Conservation (phyloP, 2,329 filamentous ascomycete genomes). For the Neopestalotiopsis clavispora region DNA sequence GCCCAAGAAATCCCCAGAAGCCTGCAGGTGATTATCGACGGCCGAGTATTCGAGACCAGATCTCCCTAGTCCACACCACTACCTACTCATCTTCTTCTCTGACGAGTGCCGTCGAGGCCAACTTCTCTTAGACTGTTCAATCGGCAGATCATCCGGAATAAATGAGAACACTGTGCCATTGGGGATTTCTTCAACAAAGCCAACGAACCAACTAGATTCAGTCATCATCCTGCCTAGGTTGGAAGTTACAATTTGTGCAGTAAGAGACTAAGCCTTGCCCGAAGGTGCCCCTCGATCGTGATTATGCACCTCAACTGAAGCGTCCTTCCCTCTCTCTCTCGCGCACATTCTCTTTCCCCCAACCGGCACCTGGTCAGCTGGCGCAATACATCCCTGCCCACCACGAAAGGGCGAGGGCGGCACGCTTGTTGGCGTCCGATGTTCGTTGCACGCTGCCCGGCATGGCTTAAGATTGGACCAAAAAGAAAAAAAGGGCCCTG, state of each 20-base stretch:
- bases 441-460: constrained; percentile 6
- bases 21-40: background rate
- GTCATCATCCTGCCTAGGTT: background rate
- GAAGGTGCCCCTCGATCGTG: background rate
- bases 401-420: background rate
- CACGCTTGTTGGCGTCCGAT: background rate
- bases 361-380: constrained; percentile 3
- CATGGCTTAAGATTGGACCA: constrained; percentile 1
- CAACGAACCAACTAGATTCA: background rate
- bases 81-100: background rate
- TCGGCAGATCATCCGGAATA: background rate
- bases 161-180: background rate
- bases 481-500: background rate
- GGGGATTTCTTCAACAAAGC: background rate
- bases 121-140: background rate
- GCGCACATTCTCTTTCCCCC: too few relatives aligned
- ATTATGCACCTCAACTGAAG: background rate
- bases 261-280: background rate
- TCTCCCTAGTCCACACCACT: background rate
- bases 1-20: background rate
- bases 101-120: background rate
- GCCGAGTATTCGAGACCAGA: background rate
- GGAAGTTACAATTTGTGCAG: background rate
- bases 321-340: too few relatives aligned
- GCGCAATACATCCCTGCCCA: constrained; percentile 3